Evolutionary conservation across 306 rosid genomes (phyloP).

Genomic region (Sphenostylis stenocarpa): DNA sequence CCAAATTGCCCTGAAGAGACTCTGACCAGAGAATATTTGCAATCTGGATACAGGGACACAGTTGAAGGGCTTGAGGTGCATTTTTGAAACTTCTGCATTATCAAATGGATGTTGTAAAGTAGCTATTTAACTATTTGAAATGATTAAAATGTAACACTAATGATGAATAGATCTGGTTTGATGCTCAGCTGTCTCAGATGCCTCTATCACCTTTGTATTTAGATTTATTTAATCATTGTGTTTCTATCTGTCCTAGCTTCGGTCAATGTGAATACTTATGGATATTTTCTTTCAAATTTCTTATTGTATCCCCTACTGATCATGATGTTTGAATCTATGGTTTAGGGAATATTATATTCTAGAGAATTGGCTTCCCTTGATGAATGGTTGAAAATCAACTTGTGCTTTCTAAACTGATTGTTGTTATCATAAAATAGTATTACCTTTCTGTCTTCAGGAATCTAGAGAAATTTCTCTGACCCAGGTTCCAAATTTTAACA

Average conservation of each 20-base stretch:
- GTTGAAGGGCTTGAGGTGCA: conserved; percentile 94
- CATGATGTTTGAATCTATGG: not conserved
- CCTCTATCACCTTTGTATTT: not conserved
- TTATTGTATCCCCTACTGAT: not conserved
- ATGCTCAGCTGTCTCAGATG: too few relatives aligned
- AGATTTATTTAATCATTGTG: not conserved
- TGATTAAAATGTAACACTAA: too few relatives aligned
- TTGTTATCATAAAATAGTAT: not conserved
- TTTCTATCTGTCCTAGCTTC: too few relatives aligned
- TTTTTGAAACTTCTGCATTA: conserved; percentile 4
- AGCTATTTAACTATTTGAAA: not conserved
- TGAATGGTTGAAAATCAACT: not conserved
- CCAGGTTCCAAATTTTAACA: conserved; percentile 60
- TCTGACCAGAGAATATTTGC: conserved; percentile 81
- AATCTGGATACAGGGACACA: conserved; percentile 80
- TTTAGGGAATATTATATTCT: not conserved
- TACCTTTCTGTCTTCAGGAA: conserved; percentile 50
- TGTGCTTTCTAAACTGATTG: not conserved
- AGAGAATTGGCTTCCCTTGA: not conserved
- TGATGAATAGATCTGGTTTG: too few relatives aligned
- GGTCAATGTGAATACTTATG: not conserved
- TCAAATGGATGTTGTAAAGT: conserved; percentile 13
- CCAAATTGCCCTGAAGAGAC: conserved; percentile 95
- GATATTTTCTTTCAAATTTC: not conserved
- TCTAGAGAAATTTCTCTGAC: conserved; percentile 72